These are phyloP conservation scores for Penicillium argentinense DNA, from an alignment of 495 filamentous ascomycete species.

Conservation along the genomic window DNA sequence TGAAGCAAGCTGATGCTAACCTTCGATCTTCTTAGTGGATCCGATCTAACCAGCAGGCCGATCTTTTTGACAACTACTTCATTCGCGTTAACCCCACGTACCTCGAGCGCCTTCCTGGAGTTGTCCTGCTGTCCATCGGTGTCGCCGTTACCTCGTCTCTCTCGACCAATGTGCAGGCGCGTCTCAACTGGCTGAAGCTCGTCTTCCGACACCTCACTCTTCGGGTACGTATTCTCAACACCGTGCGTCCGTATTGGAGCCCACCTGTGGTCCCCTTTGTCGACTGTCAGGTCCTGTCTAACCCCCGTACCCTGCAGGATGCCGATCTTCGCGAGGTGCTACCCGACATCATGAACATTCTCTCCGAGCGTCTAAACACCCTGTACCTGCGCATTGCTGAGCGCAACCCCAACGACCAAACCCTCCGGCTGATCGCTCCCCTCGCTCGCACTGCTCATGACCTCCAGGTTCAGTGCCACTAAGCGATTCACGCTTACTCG, in stretches of 20 bases:
- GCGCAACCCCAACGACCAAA: constrained; percentile 57
- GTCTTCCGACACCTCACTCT: too few species aligned
- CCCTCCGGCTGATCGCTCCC: constrained; percentile 61
- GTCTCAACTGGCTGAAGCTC: constrained; percentile 75
- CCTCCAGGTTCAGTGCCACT: constrained; percentile 43
- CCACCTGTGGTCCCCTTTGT: too few species aligned
- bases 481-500: neutral
- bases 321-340: constrained; percentile 69
- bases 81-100: constrained; percentile 70
- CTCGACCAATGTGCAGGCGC: constrained; percentile 61
- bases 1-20: constrained; percentile 9
- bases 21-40: constrained; percentile 66
- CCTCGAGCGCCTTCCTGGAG: constrained; percentile 63
- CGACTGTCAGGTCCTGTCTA: too few species aligned
- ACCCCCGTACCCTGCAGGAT: constrained; percentile 56
- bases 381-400: constrained; percentile 69
- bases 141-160: constrained; percentile 76
- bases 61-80: constrained; percentile 81
- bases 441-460: constrained; percentile 56
- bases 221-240: too few species aligned
- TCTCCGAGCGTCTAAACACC: constrained; percentile 68
- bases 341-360: constrained; percentile 64
- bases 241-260: too few species aligned
- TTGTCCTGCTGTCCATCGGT: constrained; percentile 80
- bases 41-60: constrained; percentile 70